A percentile compares a stretch with the other conserved stretches of the same genome.
Evolutionary conservation across 345 rosid species (phyloP).

Genomic region (Turnera subulata): DNA sequence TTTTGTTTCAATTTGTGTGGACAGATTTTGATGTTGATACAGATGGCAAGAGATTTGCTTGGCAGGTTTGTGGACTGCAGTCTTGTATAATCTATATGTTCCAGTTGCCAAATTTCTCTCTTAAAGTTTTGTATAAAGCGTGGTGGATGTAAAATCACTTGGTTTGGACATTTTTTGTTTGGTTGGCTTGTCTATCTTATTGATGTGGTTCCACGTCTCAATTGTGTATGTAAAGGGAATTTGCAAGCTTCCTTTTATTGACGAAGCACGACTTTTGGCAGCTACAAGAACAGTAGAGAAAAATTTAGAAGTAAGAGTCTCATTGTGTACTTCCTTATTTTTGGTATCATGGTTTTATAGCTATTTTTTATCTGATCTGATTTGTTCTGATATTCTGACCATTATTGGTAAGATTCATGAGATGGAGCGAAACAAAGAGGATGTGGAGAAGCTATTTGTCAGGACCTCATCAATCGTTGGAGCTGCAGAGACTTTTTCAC

Average conservation of each 20-base stretch:
- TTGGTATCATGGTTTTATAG: neutral
- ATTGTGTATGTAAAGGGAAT: conserved; percentile 18
- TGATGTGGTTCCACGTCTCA: neutral
- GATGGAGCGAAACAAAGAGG: conserved; percentile 11
- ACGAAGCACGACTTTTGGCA: conserved; percentile 18
- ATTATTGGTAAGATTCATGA: conserved; percentile 9
- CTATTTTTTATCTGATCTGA: neutral
- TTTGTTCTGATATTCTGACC: neutral
- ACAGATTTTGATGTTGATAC: conserved; percentile 19
- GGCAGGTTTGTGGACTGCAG: conserved; percentile 19
- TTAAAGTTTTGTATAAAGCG: neutral
- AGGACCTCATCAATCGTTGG: conserved; percentile 8
- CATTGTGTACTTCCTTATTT: neutral
- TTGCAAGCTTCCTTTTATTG: conserved; percentile 27
- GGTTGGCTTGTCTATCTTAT: neutral
- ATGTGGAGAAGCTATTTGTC: conserved; percentile 8
- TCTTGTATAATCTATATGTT: neutral
- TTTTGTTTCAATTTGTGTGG: neutral
- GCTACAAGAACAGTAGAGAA: conserved; percentile 13
- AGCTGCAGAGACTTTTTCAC: neutral
- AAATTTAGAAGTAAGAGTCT: conserved; percentile 13
- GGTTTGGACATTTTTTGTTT: no score
- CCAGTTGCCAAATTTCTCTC: neutral
- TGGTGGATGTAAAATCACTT: no score
- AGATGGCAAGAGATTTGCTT: conserved; percentile 19